Evolutionary conservation across 805 yeast species (phyloP), one percentile per base, ranked within the genome.

Genomic region (Wickerhamiella siamensis): DNA sequence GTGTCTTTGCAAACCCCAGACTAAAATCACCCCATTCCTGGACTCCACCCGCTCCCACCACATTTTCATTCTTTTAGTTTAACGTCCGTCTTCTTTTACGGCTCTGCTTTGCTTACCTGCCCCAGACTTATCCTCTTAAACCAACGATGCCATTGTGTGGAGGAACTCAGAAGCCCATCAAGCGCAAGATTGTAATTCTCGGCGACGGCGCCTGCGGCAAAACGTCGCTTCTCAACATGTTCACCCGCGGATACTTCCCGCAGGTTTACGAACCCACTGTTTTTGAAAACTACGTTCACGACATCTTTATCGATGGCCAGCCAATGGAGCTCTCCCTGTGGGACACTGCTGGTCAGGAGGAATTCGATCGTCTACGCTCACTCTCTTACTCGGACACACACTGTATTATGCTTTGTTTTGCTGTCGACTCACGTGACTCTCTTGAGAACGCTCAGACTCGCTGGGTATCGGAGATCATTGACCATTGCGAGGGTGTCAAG

Each of bases 271-370:
- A 87, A 58, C 98, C 98, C 20, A 88, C 98, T 1, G 96, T 88
- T 31, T 88, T 91, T 63, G 97, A 88, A 59, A 88, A 88, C 65
- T 88, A 88, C 59, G 94, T 87, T 45, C 97, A 88, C 62, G 97
- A 88, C 59, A 91, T 88, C 49, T 88, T 83, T 63, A 86, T 88
- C 42, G 98, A 88, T 59, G 88, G 88, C 40, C 84, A 83, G 59
- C 84, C 91, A 39, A 82, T 88, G 53, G 94, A 87, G 56, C 66
- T 88, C 43, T 86, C 95, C 14, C 67, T 88, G 42, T 91, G 98
- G 98, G 98, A 88, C 60, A 88, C 98, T 4, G 98, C 98, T 1
- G 98, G 98, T 5, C 98, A 88, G 67, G 98, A 88, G 64, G 98
- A 88, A 64, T 88, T 88, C 54, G 98, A 88, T 61, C 72, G 96